Percentiles rank a stretch among this genome's conserved stretches.
Conservation (phyloP, 768 basidiomycete genomes). For the Lactifluus hygrophoroides region DNA sequence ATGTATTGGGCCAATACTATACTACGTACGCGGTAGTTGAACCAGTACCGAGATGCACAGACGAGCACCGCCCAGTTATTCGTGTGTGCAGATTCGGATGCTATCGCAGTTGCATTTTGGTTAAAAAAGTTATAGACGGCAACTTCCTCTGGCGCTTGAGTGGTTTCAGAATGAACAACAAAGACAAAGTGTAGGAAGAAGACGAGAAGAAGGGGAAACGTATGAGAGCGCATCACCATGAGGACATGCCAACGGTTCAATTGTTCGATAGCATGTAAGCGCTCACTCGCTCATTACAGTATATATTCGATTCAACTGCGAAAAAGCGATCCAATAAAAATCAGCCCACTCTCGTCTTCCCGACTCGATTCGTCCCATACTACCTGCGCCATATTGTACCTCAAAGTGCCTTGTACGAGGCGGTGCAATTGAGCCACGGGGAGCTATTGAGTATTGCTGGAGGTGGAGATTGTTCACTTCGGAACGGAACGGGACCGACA, state of each 20-base stretch:
- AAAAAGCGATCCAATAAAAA: no score
- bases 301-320: no score
- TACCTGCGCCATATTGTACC: neutral
- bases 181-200: neutral
- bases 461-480: slow-evolving; percentile 14
- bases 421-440: neutral
- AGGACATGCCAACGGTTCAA: neutral
- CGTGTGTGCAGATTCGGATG: slow-evolving; percentile 48
- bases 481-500: no score
- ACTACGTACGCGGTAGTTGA: slow-evolving; percentile 85
- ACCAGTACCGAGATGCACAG: slow-evolving; percentile 93
- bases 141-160: neutral
- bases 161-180: neutral
- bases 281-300: neutral
- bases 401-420: slow-evolving; percentile 14
- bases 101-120: neutral
- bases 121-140: slow-evolving; percentile 8
- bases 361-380: slow-evolving; percentile 3
- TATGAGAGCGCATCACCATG: neutral
- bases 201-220: neutral
- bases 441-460: slow-evolving; percentile 3
- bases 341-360: neutral
- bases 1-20: neutral
- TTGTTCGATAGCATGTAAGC: neutral
- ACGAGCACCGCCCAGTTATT: slow-evolving; percentile 99